A percentile compares a stretch with the other conserved stretches of the same genome.
Conservation (phyloP, 805 yeast species). For the Wickerhamiella allomyrinae region DNA sequence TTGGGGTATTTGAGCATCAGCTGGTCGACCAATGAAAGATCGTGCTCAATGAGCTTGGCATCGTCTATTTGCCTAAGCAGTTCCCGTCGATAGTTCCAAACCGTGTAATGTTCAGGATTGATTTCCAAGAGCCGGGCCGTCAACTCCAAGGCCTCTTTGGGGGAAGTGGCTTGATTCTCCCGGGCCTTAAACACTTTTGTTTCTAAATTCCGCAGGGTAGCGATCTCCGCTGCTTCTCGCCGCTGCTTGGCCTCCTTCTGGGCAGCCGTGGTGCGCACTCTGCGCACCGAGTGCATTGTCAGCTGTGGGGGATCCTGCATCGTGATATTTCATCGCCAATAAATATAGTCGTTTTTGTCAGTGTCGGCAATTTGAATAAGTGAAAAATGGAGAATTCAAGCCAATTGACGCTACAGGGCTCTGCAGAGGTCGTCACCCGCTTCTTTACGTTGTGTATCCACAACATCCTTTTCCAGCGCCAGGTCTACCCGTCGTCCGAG, state of each 20-base stretch:
- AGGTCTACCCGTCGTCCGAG: conserved; percentile 78
- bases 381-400: conserved; percentile 16
- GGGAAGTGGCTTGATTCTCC: conserved; percentile 23
- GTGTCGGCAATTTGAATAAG: not conserved
- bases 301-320: not conserved
- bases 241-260: conserved; percentile 36
- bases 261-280: conserved; percentile 43
- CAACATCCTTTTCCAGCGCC: conserved; percentile 73
- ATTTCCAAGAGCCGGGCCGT: conserved; percentile 45
- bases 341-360: no score
- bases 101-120: conserved; percentile 79
- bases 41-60: conserved; percentile 33
- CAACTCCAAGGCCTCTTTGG: conserved; percentile 31
- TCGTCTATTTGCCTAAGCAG: conserved; percentile 29
- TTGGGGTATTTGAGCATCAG: conserved; percentile 61
- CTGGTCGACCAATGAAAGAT: conserved; percentile 44
- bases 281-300: conserved; percentile 52
- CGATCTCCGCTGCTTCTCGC: conserved; percentile 49
- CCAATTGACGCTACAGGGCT: conserved; percentile 55
- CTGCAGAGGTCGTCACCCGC: conserved; percentile 48
- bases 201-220: conserved; percentile 36
- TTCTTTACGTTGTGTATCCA: conserved; percentile 35
- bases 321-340: no score
- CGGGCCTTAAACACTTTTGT: conserved; percentile 22
- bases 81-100: conserved; percentile 83